Evolutionary conservation across 306 rosid genomes (phyloP), one percentile per base, ranked within the genome.

Genomic region (Clitoria ternatea): DNA sequence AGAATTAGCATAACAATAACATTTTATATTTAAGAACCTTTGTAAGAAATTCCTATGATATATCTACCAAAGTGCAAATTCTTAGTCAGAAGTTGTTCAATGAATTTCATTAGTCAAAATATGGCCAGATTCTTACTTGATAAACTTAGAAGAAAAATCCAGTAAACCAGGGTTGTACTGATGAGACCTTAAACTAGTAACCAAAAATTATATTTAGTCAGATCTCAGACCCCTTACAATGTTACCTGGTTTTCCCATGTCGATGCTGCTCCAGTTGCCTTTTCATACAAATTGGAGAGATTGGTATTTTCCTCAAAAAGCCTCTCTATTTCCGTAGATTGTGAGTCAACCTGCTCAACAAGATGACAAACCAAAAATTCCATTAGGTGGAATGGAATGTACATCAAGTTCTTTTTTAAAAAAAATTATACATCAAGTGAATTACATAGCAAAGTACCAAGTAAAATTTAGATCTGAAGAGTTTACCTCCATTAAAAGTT

Each of bases 191-290:
- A 56, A 49, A 44, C 69, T 17, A 70, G 65, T 29, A 70, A 18
- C 32, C 72, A 76, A 45, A 50, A 56, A 43, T n/a, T 30, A 81
- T 22, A 66, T 59, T 69, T 20, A 27, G 69, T 45, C 65, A 61
- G 24, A 48, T 17, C 62, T 50, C 18, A 6, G 48, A 36, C n/a
- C n/a, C n/a, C n/a, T n/a, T 17, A 23, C 18, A 52, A 15, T 61
- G n/a, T 76, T 80, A 94, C 98, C 97, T 85, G 94, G 76, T 80
- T 87, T 90, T 90, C 96, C 95, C 98, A 91, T 72, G 84, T 86
- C 10, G 10, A 49, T 54, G 89, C 84, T 37, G 82, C 74, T 59
- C 74, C 77, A 66, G 70, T 74, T n/a, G 88, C 86, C 82, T 84
- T 91, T 69, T 85, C 86, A 76, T 80, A 82, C 60, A 92, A 87